Conservation (phyloP, 2,329 filamentous ascomycete genomes). For the Cucurbitaria berberidis region DNA sequence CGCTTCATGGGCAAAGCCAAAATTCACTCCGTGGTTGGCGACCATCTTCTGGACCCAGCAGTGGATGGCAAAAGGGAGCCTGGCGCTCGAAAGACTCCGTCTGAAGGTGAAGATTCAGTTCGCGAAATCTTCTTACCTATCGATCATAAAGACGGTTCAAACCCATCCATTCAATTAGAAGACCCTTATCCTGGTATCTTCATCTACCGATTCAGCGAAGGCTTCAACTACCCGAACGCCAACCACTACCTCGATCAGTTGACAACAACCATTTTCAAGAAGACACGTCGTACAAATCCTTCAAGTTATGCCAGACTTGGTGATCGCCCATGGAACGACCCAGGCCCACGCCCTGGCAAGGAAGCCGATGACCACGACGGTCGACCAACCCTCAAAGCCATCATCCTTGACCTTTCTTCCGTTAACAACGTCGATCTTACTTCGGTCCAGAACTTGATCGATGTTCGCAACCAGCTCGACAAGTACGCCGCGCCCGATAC, state of each 20-base stretch:
- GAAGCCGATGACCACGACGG: conserved; percentile 50
- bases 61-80: conserved; percentile 31
- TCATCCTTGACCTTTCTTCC: conserved; percentile 92
- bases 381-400: conserved; percentile 77
- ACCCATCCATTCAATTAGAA: conserved; percentile 78
- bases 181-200: conserved; percentile 91
- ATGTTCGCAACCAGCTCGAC: conserved; percentile 94
- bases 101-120: conserved; percentile 52
- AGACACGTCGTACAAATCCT: conserved; percentile 79
- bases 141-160: conserved; percentile 85
- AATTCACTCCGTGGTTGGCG: conserved; percentile 84
- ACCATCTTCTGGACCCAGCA: conserved; percentile 66
- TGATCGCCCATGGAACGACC: conserved; percentile 95
- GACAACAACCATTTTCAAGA: conserved; percentile 51
- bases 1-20: conserved; percentile 84
- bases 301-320: conserved; percentile 62
- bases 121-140: conserved; percentile 88
- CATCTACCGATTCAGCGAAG: conserved; percentile 95
- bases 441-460: conserved; percentile 89
- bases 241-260: conserved; percentile 83
- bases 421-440: conserved; percentile 96
- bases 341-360: conserved; percentile 71
- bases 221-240: conserved; percentile 95
- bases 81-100: conserved; percentile 23
- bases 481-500: conserved; percentile 79